Base-by-base conservation (phyloP, 805 yeast species). In the Candida railenensis region DNA sequence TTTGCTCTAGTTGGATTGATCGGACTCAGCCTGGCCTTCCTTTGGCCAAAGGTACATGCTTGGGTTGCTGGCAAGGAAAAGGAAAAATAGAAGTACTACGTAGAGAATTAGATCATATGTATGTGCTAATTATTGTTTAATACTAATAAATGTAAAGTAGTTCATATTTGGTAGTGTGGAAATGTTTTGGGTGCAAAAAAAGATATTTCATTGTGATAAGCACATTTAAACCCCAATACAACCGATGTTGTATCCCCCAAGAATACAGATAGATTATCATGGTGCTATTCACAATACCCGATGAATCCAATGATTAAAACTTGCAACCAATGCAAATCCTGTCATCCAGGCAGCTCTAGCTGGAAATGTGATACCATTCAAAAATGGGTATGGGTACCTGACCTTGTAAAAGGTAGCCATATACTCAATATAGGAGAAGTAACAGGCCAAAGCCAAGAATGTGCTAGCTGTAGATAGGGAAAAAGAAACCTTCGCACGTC, bases 1-100 rank as follows among this genome's bases (percentile, higher is more conserved):
- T 85, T 85, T 57, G 64, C 59, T 0, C 53, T 65, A 5, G 79
- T 84, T 18, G 73, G 68, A 3, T 42, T 56, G 5, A 53, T 58
- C 25, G 70, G 66, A 8, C 70, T 64, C 44, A 47, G 53, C 1
- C 67, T 62, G 52, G 67, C 64, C 49, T 51, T 67, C 48, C 43
- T 63, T n/a, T 54, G 62, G 55, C 54, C 59, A 45, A 52, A 46
- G 21, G 43, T 66, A 20, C 61, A 68, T 52, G 63, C 57, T 46
- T 36, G 43, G 3, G 36, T 55, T 14, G 52, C 53, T 28, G 37
- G 37, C 18, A 50, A 53, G 18, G 50, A 47, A 40, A 43, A 37
- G 3, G 32, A 46, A 18, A 49, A 53, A 21, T 39, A 43, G 37
- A 22, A 19, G 15, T 20, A 21, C 11, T 25, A n/a, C n/a, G n/a